Conservation (phyloP, 768 basidiomycete species). For the Mycena maculata region DNA sequence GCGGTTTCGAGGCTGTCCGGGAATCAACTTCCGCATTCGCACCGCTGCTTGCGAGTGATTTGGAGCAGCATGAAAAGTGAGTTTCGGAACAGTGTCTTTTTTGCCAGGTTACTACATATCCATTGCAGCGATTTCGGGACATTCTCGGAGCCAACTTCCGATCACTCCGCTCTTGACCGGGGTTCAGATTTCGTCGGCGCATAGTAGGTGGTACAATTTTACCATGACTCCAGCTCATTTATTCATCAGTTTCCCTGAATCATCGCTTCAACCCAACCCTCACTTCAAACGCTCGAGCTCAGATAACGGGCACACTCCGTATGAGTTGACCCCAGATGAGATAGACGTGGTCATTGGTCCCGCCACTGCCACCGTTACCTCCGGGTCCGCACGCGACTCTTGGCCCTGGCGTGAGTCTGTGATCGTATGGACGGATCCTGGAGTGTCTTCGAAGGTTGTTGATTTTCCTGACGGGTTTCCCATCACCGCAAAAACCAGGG, state of each 20-base stretch:
- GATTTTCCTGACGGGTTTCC: constrained; percentile 12
- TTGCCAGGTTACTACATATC: not conserved
- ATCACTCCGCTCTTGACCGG: constrained; percentile 8
- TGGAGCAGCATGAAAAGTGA: constrained; percentile 14
- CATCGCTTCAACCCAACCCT: not conserved
- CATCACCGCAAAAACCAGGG: constrained; percentile 8
- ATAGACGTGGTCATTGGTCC: constrained; percentile 16
- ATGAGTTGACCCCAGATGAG: constrained; percentile 22
- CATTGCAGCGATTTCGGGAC: constrained; percentile 10
- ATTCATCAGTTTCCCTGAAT: constrained; percentile 13
- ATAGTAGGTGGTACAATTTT: constrained; percentile 8
- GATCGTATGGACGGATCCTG: constrained; percentile 5
- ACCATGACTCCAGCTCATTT: constrained; percentile 5
- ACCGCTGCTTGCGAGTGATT: constrained; percentile 5
- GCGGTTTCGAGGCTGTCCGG: not conserved
- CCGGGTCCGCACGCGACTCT: constrained; percentile 13
- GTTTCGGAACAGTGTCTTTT: not conserved
- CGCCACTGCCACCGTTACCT: not conserved
- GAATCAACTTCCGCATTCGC: constrained; percentile 8
- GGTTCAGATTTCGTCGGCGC: constrained; percentile 5
- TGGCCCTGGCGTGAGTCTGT: constrained; percentile 5
- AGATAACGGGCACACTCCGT: constrained; percentile 7
- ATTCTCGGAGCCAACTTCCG: constrained; percentile 3
- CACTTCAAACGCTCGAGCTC: constrained; percentile 2
- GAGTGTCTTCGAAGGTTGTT: constrained; percentile 7